A percentile compares a stretch with the other conserved stretches of the same genome.
Evolutionary conservation across 1,284 basidiomycete genomes (phyloP).

Genomic region (Stereum hirsutum): DNA sequence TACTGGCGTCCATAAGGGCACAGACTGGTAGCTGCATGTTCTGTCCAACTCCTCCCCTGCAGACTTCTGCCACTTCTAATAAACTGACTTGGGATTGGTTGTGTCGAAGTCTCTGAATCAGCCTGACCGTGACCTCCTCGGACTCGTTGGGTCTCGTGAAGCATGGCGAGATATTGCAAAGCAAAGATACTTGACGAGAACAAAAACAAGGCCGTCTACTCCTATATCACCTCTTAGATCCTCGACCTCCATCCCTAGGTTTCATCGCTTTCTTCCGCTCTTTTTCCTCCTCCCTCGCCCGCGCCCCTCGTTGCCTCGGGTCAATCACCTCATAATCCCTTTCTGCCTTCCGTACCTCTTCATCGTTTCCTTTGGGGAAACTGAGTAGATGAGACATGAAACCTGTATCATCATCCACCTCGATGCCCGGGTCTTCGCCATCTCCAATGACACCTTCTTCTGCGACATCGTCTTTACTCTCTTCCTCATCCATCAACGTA

Average conservation of each 20-base stretch:
- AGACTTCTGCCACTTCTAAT: no score
- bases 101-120: no score
- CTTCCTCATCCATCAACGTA: conserved; percentile 17
- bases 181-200: no score
- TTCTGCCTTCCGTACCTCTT: conserved; percentile 75
- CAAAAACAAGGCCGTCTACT: no score
- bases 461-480: conserved; percentile 13
- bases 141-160: no score
- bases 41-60: no score
- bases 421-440: conserved; percentile 48
- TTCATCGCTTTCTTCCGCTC: conserved; percentile 44
- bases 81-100: no score
- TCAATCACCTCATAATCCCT: conserved; percentile 88
- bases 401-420: conserved; percentile 75
- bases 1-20: no score
- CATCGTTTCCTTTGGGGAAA: conserved; percentile 72
- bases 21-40: no score
- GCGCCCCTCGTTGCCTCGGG: conserved; percentile 57
- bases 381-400: conserved; percentile 73
- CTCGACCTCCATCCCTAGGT: background rate
- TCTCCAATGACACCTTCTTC: conserved; percentile 6
- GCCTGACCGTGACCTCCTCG: no score
- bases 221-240: conserved; percentile 3
- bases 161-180: no score
- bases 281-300: conserved; percentile 65